Evolutionary conservation across 176 grass and related monocot species (phyloP).

Genomic region (Urochloa ruziziensis): DNA sequence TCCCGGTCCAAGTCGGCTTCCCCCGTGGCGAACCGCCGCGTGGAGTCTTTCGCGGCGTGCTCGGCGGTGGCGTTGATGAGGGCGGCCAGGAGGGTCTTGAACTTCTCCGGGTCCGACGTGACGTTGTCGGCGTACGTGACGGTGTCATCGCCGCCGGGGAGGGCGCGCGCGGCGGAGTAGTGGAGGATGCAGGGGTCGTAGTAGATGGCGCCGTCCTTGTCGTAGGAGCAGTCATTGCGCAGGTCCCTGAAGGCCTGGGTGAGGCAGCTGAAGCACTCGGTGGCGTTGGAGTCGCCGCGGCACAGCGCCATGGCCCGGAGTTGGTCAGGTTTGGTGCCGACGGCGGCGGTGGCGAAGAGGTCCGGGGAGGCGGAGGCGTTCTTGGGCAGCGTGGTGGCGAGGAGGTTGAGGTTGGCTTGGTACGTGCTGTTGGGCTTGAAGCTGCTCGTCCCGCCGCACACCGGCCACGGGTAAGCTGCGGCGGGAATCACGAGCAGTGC

Average conservation of each 20-base stretch:
- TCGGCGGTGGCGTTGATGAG: conserved; percentile 39
- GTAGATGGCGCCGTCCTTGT: conserved; percentile 42
- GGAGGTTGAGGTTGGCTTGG: conserved; percentile 36
- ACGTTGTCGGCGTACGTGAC: background rate
- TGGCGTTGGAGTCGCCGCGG: conserved; percentile 37
- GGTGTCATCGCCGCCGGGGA: conserved; percentile 5
- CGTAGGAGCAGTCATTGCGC: conserved; percentile 16
- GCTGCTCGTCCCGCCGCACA: conserved; percentile 21
- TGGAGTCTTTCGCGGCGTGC: conserved; percentile 30
- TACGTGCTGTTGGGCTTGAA: conserved; percentile 48
- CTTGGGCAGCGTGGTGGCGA: conserved; percentile 20
- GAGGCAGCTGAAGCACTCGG: conserved; percentile 12
- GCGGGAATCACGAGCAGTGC: background rate
- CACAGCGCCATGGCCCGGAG: conserved; percentile 30
- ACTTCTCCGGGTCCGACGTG: background rate
- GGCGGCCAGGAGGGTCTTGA: background rate
- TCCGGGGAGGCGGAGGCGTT: conserved; percentile 2
- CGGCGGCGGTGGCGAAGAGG: conserved; percentile 21
- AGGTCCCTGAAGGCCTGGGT: conserved; percentile 16
- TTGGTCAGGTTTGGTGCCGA: conserved; percentile 11
- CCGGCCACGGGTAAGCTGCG: background rate
- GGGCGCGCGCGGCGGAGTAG: conserved; percentile 27
- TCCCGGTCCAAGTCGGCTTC: conserved; percentile 19
- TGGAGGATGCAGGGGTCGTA: conserved; percentile 33
- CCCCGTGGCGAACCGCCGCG: conserved; percentile 29